Percentiles rank a stretch among this genome's conserved stretches.
Conservation (phyloP, 208 protist species). For the Crithidia brevicula region DNA sequence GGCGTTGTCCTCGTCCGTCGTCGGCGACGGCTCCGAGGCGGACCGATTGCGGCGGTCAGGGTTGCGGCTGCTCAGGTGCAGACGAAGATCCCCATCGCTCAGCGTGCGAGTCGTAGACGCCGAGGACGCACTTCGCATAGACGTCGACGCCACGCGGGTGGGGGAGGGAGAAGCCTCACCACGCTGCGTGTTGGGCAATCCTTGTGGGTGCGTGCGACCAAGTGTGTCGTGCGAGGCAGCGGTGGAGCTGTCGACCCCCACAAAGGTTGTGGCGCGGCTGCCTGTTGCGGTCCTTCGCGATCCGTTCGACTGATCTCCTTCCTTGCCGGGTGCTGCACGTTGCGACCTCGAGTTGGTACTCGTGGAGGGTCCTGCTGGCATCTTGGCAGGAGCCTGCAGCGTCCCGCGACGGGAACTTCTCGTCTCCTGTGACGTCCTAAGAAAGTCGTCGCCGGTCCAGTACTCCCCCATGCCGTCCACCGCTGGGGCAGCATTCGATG, state of each 20-base stretch:
- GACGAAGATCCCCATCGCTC: slow-evolving; percentile 12
- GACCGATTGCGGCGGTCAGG: not conserved
- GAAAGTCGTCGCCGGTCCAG: not conserved
- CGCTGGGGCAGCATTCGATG: not conserved
- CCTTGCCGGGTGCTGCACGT: no score
- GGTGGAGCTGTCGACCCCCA: not conserved
- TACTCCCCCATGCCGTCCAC: not conserved
- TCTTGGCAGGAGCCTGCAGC: no score
- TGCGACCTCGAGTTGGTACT: no score
- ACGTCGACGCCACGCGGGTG: no score
- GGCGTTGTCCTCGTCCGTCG: not conserved
- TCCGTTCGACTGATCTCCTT: not conserved
- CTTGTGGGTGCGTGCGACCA: not conserved
- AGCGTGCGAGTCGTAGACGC: not conserved
- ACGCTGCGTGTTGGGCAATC: not conserved
- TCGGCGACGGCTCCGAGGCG: slow-evolving; percentile 9
- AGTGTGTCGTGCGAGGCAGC: not conserved
- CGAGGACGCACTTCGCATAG: not conserved
- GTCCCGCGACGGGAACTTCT: no score
- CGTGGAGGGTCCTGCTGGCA: no score
- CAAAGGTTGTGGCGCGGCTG: not conserved
- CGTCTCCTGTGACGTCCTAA: no score
- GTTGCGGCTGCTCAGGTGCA: not conserved
- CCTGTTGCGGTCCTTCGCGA: not conserved
- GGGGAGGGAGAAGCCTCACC: no score